Base-by-base conservation (phyloP, 2,329 filamentous ascomycete genomes). In the Colletotrichum viniferum region DNA sequence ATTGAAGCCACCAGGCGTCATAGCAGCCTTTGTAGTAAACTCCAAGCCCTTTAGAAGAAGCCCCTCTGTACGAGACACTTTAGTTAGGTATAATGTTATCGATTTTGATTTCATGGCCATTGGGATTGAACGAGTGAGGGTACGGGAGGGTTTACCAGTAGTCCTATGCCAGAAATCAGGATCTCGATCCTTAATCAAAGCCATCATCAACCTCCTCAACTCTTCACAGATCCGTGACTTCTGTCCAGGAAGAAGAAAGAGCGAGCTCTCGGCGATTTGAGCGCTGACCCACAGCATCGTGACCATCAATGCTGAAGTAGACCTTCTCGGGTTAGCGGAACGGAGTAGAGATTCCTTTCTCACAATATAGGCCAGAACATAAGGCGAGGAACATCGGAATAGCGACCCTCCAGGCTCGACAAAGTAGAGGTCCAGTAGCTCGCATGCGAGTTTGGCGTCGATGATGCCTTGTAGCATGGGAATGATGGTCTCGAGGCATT, bases 251-350 rank as follows among this genome's bases (percentile, higher is more conserved):
- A 85, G 81, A 24, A 86, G 81, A 10, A 88, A 82, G 21, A 86
- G 77, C 32, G 83, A 83, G 64, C 86, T 85, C 65, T 88, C 86
- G 2, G 87, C 86, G 13, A 86, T 88, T 71, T 89, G 86, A 1
- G 86, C 85, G 12, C 86, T 84, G 60, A 84, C 86, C 84, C 87
- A 90, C 0, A 90, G 81, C 73, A 89, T 88, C 2, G 86, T 86
- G 0, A 85, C 83, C 7, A 89, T 79, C 6, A 89, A 80, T 2
- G 87, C 86, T 1, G 87, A 85, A 1, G 86, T 26, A 9, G 26
- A 30, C 4, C 16, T 26, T 58, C 24, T 26, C 7, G 24, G 55
- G 16, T 58, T 58, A 8, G 13, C 13, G 26, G 55, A 30, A 58
- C 26, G 55, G 26, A 58, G 55, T 8, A 58, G 26, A 18, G 24